These are phyloP conservation scores for Aureoboletus auriporus DNA, from an alignment of 768 basidiomycete genomes.

Conservation along the genomic window DNA sequence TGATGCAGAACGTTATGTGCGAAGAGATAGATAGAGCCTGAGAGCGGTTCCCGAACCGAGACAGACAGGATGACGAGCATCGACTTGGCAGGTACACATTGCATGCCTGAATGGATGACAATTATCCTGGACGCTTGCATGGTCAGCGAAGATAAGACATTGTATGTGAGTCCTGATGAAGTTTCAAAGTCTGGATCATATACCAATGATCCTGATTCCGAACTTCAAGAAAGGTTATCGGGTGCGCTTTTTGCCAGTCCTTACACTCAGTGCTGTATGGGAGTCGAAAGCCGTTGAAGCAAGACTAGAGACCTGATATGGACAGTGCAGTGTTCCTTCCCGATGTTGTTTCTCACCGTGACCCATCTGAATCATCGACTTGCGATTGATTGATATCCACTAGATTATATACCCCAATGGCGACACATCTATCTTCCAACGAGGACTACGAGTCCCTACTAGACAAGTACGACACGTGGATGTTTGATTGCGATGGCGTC, in stretches of 20 bases:
- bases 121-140: not conserved
- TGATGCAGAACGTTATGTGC: no score
- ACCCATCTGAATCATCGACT: not conserved
- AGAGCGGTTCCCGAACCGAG: not conserved
- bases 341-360: not conserved
- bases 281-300: no score
- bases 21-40: no score
- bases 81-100: not conserved
- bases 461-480: constrained; percentile 84
- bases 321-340: constrained; percentile 19
- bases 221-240: no score
- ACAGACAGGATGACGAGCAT: constrained; percentile 38
- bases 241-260: not conserved
- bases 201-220: no score
- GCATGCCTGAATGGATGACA: not conserved
- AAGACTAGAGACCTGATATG: constrained; percentile 13
- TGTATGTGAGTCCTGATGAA: no score
- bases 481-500: constrained; percentile 96
- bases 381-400: constrained; percentile 2
- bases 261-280: no score
- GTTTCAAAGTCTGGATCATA: no score
- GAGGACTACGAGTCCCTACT: constrained; percentile 48
- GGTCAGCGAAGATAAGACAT: not conserved
- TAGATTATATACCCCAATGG: constrained; percentile 21
- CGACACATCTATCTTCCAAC: constrained; percentile 26